Conservation (phyloP, 176 grass and related monocot species). For the Tuctoria greenei region DNA sequence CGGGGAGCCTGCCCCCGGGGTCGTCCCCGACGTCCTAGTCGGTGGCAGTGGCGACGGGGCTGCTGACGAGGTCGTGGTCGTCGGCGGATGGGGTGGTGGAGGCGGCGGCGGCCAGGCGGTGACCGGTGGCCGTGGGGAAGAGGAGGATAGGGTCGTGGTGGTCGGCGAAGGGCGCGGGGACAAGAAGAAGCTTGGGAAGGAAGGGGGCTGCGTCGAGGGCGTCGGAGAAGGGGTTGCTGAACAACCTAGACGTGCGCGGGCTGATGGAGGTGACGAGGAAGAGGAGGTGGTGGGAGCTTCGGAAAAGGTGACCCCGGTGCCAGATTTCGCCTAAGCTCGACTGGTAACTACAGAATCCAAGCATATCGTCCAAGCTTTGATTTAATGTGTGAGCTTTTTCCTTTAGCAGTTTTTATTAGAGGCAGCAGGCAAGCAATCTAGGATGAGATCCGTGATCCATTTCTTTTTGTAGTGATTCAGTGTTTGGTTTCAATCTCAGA, state of each 20-base stretch:
- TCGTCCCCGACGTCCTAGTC: constrained; percentile 25
- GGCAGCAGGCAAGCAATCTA: neutral
- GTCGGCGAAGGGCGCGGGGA: constrained; percentile 27
- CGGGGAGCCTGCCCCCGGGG: neutral
- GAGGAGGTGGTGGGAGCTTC: neutral
- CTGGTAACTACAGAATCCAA: neutral
- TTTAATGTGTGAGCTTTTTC: neutral
- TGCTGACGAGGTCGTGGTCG: constrained; percentile 24
- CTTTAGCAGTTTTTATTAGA: neutral
- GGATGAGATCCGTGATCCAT: neutral
- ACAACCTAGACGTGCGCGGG: neutral
- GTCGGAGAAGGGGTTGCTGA: constrained; percentile 1
- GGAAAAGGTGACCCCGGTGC: constrained; percentile 28
- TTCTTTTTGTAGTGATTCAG: neutral
- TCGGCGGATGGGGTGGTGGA: neutral
- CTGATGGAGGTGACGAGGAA: neutral
- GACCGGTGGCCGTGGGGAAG: constrained; percentile 9
- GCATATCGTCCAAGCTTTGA: neutral
- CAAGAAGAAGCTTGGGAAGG: neutral
- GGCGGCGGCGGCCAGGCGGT: constrained; percentile 21
- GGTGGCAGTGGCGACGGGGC: neutral
- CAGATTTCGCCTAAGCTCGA: constrained; percentile 37
- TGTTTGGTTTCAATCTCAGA: neutral
- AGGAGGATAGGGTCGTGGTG: constrained; percentile 33
- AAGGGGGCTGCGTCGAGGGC: constrained; percentile 35